These are phyloP conservation scores for Puccinia novopanici DNA, from an alignment of 1,284 basidiomycete genomes.

Conservation along the genomic window DNA sequence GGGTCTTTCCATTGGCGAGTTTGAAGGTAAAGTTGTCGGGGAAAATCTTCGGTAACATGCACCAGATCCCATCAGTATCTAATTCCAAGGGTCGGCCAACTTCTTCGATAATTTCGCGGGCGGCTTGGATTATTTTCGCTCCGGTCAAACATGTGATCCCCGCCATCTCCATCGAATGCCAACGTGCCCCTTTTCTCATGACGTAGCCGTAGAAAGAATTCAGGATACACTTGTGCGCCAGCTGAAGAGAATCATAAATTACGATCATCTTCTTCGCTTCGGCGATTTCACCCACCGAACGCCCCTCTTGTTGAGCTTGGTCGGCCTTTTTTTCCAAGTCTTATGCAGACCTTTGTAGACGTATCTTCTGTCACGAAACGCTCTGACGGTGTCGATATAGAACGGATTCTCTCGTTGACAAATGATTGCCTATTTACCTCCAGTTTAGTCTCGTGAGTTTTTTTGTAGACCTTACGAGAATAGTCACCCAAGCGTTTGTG, in stretches of 20 bases:
- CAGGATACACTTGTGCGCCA: constrained; percentile 99
- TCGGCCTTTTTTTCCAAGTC: constrained; percentile 99
- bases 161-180: constrained; percentile 99
- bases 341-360: constrained; percentile 99
- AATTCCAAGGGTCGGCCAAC: constrained; percentile 95
- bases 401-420: constrained; percentile 99
- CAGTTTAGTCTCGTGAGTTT: constrained; percentile 97
- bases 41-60: constrained; percentile 97
- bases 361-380: constrained; percentile 96
- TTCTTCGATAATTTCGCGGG: constrained; percentile 89
- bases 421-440: constrained; percentile 89
- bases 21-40: constrained; percentile 98
- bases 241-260: constrained; percentile 98
- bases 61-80: constrained; percentile 99
- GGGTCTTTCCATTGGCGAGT: constrained; percentile 80
- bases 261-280: constrained; percentile 99
- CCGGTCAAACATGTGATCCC: constrained; percentile 98
- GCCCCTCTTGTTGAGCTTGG: constrained; percentile 68
- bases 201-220: constrained; percentile 99
- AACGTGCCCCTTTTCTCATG: constrained; percentile 98
- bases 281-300: constrained; percentile 79
- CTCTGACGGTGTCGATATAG: constrained; percentile 97
- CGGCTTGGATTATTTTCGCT: constrained; percentile 99
- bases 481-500: constrained; percentile 98
- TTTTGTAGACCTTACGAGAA: constrained; percentile 96